phyloP scores from a whole-genome alignment of 163 green algal genomes.

The Trebouxiophyceae sp. region DNA sequence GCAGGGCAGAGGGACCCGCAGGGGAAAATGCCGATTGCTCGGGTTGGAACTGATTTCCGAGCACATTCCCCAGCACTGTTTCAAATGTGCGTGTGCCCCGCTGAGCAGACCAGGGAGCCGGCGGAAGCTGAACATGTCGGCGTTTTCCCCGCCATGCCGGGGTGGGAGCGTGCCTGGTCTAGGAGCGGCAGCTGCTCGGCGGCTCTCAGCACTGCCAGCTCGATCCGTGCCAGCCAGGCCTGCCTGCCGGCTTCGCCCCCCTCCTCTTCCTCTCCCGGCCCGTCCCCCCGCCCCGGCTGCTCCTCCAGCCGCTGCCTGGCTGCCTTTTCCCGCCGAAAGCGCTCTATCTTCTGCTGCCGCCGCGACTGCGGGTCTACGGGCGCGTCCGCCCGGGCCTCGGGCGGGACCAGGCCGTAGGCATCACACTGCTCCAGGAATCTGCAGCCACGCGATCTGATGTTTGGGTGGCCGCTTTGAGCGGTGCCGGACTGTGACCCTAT shows the following conservation, averaged over 20 bases:
- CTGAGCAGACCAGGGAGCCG: not conserved
- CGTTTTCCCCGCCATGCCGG: not conserved
- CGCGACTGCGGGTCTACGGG: conserved; percentile 5
- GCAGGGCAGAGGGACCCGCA: too few relatives aligned
- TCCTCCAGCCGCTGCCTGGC: conserved; percentile 9
- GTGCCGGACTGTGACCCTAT: not conserved
- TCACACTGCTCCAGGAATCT: conserved; percentile 33
- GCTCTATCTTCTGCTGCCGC: conserved; percentile 28
- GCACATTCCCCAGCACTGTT: not conserved
- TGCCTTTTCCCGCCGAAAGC: conserved; percentile 38
- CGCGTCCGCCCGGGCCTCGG: conserved; percentile 10
- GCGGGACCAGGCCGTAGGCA: conserved; percentile 48
- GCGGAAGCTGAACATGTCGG: not conserved
- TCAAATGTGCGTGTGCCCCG: not conserved
- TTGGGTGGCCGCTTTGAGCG: not conserved
- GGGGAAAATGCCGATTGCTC: not conserved
- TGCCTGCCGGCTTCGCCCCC: conserved; percentile 44
- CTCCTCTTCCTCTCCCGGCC: conserved; percentile 36
- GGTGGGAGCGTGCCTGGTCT: not conserved
- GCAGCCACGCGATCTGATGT: not conserved
- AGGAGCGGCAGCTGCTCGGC: conserved; percentile 8
- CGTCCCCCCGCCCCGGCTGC: conserved; percentile 1
- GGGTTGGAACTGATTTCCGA: not conserved
- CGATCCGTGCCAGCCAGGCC: conserved; percentile 36
- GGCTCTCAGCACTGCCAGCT: conserved; percentile 30